Conservation (phyloP, 202 grass and related monocot species). For the Cymbopogon flexuosus region DNA sequence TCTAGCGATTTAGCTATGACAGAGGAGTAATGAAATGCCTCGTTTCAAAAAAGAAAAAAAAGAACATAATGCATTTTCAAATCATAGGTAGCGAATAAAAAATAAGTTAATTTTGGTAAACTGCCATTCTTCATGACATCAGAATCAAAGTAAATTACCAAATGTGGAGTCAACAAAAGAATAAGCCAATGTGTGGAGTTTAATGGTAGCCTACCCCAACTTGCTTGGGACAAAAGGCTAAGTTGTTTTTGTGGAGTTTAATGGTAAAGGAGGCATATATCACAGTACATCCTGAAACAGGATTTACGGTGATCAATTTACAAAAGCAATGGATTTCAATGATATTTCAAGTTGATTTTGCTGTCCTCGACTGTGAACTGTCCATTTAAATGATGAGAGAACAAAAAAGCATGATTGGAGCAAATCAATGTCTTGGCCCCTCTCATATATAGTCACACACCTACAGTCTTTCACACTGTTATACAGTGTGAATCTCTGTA, state of each 20-base stretch:
- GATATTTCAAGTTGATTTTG: not conserved
- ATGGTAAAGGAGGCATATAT: not conserved
- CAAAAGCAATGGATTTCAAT: not conserved
- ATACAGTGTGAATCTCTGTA: not conserved
- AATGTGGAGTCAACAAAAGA: constrained; percentile 7
- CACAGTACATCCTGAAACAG: not conserved
- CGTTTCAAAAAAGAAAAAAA: not conserved
- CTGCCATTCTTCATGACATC: not conserved
- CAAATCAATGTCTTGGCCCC: not conserved
- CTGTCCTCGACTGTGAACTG: not conserved
- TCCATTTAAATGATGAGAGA: not conserved
- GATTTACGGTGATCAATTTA: not conserved
- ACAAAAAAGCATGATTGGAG: constrained; percentile 1
- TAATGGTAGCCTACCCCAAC: too few relatives aligned
- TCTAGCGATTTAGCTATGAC: too few relatives aligned
- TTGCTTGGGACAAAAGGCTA: too few relatives aligned
- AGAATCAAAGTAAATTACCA: not conserved
- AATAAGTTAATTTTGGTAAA: not conserved
- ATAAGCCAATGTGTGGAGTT: not conserved
- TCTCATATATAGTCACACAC: not conserved
- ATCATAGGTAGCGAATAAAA: not conserved
- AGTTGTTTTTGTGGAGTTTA: too few relatives aligned
- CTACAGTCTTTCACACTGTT: not conserved
- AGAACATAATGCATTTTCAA: not conserved
- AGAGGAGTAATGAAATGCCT: too few relatives aligned